Base-by-base conservation (phyloP, 2,329 filamentous ascomycete species). In the Simplicillium aogashimaense region DNA sequence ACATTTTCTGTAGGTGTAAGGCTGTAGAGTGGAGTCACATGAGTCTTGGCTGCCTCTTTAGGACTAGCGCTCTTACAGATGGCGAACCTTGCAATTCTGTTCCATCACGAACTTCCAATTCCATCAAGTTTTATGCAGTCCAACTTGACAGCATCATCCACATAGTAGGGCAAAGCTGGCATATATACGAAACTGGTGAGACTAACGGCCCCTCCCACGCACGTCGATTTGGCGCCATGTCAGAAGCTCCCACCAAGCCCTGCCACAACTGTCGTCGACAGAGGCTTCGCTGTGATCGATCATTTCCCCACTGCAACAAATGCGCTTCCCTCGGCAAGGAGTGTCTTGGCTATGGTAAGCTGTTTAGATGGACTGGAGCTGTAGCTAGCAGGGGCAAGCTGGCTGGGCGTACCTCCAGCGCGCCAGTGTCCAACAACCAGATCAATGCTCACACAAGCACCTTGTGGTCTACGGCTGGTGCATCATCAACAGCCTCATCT, bases 231-330 rank as follows among this genome's bases (percentile, higher is more conserved):
- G 5, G 20, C 20, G 34, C 34, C 39, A 44, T 45, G 46, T 54
- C 54, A 44, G 50, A 49, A 38, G 47, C 53, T 40, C 52, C 54
- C 30, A 47, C 52, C 38, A 63, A 63, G 47, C 53, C 59, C 34
- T 75, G 71, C 51, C 71, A 75, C 58, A 74, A 72, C 57, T 75
- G 71, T 53, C 66, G 70, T 38, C 67, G 69, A 40, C 65, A 65
- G 45, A 64, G 71, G 41, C 66, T 72, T 53, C 68, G 68, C 47
- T 75, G 71, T 55, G 71, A 75, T 50, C 63, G 67, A 38, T 65
- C 69, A 29, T 56, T 67, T 35, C 70, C 70, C 37, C 62, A 64
- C 45, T 74, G 71, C 54, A 63, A 66, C 49, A 74, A 74, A 58
- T 74, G 70, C 45, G 49, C 59, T 39, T 60, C 60, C 33, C 60